Conservation (phyloP, 169 alveolate genomes). For the Toxoplasma gondii region DNA sequence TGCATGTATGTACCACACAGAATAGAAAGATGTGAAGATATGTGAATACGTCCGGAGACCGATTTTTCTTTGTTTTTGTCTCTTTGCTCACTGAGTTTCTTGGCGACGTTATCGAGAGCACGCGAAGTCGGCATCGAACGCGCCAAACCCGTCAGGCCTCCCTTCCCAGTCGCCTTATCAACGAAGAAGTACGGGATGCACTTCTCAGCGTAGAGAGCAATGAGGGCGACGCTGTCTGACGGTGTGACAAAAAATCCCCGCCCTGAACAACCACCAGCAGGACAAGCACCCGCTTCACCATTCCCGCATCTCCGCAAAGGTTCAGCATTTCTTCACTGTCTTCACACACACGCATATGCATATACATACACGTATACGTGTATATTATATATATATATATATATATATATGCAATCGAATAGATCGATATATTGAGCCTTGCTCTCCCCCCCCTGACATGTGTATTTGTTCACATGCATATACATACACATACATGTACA, state of each 20-base stretch:
- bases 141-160: conserved; percentile 91
- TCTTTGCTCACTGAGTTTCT: conserved; percentile 77
- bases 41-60: not conserved
- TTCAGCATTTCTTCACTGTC: not conserved
- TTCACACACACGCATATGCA: not conserved
- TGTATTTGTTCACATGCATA: not conserved
- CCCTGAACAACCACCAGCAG: conserved; percentile 69
- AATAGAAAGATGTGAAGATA: not conserved
- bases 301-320: not conserved
- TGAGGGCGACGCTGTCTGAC: conserved; percentile 93
- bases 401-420: no score
- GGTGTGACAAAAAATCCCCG: conserved; percentile 95
- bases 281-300: not conserved
- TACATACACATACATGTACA: not conserved
- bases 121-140: conserved; percentile 97
- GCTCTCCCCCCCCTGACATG: not conserved
- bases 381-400: no score
- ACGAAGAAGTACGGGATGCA: conserved; percentile 83
- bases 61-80: no score
- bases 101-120: conserved; percentile 93
- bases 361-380: not conserved
- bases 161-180: conserved; percentile 63
- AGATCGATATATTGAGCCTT: not conserved
- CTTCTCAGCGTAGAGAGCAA: conserved; percentile 88
- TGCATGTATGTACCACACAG: not conserved